phyloP scores from a whole-genome alignment of 2,329 filamentous ascomycete genomes.

The Cercospora sp. region DNA sequence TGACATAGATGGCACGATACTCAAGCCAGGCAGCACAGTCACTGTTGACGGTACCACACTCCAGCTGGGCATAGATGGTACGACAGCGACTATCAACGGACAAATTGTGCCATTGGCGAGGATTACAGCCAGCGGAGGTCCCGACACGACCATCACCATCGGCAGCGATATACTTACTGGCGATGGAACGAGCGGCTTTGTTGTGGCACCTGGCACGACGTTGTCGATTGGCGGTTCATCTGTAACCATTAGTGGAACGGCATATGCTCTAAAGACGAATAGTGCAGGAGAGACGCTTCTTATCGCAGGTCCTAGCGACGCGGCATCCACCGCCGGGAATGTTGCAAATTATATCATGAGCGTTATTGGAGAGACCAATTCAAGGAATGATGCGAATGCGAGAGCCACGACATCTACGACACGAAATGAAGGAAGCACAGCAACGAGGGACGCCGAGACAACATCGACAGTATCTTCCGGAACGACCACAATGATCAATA shows the following conservation, averaged over 20 bases:
- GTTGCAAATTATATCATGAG: conserved; percentile 5
- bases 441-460: not conserved
- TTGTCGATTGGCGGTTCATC: conserved; percentile 12
- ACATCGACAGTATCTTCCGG: not conserved
- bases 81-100: not conserved
- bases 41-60: not conserved
- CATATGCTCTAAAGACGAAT: conserved; percentile 16
- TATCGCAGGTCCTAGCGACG: not conserved
- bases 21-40: not conserved
- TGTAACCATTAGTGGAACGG: conserved; percentile 5
- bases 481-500: not conserved
- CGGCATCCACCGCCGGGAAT: not conserved
- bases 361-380: not conserved
- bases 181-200: not conserved
- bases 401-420: not conserved
- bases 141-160: not conserved
- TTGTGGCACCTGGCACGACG: not conserved
- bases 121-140: not conserved
- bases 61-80: not conserved
- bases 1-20: not conserved
- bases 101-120: not conserved
- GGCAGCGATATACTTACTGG: not conserved
- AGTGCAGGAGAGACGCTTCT: conserved; percentile 7
- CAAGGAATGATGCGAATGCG: not conserved
- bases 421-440: not conserved